These are phyloP conservation scores for Hypoxylon trugodes DNA, from an alignment of 495 filamentous ascomycete species.

Conservation along the genomic window DNA sequence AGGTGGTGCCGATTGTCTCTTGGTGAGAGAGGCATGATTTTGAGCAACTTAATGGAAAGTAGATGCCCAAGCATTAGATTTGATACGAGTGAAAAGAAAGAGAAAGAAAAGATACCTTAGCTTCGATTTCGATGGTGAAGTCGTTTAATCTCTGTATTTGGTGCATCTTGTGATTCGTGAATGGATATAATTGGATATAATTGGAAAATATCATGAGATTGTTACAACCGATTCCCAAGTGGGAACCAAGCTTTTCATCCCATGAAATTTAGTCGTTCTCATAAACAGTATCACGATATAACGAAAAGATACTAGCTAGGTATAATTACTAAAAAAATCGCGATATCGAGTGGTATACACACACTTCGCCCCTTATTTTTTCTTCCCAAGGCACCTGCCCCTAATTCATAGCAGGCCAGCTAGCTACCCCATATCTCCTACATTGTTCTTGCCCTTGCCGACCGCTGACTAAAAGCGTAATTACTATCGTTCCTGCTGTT, in stretches of 20 bases:
- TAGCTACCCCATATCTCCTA: background rate
- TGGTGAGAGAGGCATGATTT: slow-evolving; percentile 17
- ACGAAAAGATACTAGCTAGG: slow-evolving; percentile 5
- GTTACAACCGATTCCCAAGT: slow-evolving; percentile 26
- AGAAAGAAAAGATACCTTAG: slow-evolving; percentile 5
- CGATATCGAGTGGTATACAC: slow-evolving; percentile 33
- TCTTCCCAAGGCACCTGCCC: background rate
- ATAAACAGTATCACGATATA: background rate
- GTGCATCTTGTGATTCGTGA: no score
- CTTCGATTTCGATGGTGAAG: slow-evolving; percentile 1
- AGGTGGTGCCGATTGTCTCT: slow-evolving; percentile 3
- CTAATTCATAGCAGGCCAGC: background rate
- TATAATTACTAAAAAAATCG: slow-evolving; percentile 21
- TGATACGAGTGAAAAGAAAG: slow-evolving; percentile 10
- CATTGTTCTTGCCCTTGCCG: slow-evolving; percentile 24
- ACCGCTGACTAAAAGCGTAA: background rate
- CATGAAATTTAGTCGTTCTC: no score
- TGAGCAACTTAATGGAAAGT: slow-evolving; percentile 17
- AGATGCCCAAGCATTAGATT: slow-evolving; percentile 29
- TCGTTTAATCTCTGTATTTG: background rate
- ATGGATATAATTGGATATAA: background rate
- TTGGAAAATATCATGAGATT: background rate
- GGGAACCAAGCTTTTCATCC: slow-evolving; percentile 4
- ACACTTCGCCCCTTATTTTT: background rate
- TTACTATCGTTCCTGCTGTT: background rate